Base-by-base conservation (phyloP, 805 yeast genomes). In the baker's yeast (Saccharomyces cerevisiae) region DNA sequence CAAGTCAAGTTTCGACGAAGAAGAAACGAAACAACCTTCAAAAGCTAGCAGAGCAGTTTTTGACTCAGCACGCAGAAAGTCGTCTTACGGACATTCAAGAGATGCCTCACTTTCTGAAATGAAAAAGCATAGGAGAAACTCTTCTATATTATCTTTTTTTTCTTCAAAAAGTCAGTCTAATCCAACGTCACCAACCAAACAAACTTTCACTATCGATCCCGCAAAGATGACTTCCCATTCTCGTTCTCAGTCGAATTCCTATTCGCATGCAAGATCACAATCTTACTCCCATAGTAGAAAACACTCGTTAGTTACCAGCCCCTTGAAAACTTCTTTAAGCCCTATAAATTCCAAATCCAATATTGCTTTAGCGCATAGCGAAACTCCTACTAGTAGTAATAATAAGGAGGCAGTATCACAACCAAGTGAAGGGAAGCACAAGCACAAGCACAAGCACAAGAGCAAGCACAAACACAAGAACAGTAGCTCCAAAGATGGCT, bases 121-220 rank as follows among this genome's bases (percentile, higher is more conserved):
- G 4, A 68, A 64, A 47, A 64, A 67, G 36, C 87, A 83, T 63
- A 79, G 79, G 61, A 77, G 88, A 57, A 82, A 81, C 55, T 81
- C 87, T 0, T 82, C 88, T 0, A 69, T 83, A 41, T 76, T 83
- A 54, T 78, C 82, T 51, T 83, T 80, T 58, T 65, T 80, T 17
- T 64, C 68, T 9, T 59, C 60, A n/a, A 59, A 58, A 30, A 61
- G 57, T 52, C 60, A 57, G 1, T 59, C 70, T 62, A 54, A 52
- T 47, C 57, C 51, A 13, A 52, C 43, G 11, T 52, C 50, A 3
- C 53, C 52, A n/a, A 27, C 48, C 6, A 36, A 36, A 36, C 24
- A 36, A 36, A 9, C 43, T 8, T 36, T 36, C 6, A 17, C 43
- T 10, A 47, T 41, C 11, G 51, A 56, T n/a, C 55, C 59, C 9